Evolutionary conservation across 257 asterid genomes (phyloP).

Genomic region (Pogostemon cablin): DNA sequence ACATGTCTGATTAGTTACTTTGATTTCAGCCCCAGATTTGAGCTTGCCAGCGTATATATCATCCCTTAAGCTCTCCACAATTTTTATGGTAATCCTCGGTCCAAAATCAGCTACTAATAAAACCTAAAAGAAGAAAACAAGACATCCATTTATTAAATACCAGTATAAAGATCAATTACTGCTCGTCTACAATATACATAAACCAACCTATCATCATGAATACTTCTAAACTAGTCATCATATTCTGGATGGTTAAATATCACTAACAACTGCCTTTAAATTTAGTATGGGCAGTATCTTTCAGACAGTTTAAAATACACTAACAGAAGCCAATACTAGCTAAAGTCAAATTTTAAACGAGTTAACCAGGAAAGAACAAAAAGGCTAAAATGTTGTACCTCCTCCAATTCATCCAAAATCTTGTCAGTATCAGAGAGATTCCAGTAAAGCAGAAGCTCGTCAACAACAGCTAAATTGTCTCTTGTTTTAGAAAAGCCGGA

Average conservation of each 20-base stretch:
- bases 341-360: background rate
- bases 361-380: background rate
- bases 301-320: background rate
- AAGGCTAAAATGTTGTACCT: constrained; percentile 51
- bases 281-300: background rate
- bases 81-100: constrained; percentile 84
- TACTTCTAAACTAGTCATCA: background rate
- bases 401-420: constrained; percentile 88
- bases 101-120: constrained; percentile 94
- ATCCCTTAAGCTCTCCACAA: constrained; percentile 88
- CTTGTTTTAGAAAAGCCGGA: constrained; percentile 92
- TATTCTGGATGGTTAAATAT: background rate
- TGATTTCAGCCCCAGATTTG: constrained; percentile 89
- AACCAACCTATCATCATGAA: constrained; percentile 15
- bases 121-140: constrained; percentile 45
- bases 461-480: constrained; percentile 84
- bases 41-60: constrained; percentile 91
- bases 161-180: background rate
- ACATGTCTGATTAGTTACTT: constrained; percentile 49
- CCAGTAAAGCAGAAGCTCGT: constrained; percentile 93
- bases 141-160: background rate
- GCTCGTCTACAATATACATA: background rate
- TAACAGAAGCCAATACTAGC: background rate
- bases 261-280: background rate
- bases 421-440: constrained; percentile 92